Percentiles rank a stretch among this genome's conserved stretches.
These are phyloP conservation scores for Pseudogymnoascus sp. DNA, from an alignment of 2,329 filamentous ascomycete genomes.

Conservation along the genomic window DNA sequence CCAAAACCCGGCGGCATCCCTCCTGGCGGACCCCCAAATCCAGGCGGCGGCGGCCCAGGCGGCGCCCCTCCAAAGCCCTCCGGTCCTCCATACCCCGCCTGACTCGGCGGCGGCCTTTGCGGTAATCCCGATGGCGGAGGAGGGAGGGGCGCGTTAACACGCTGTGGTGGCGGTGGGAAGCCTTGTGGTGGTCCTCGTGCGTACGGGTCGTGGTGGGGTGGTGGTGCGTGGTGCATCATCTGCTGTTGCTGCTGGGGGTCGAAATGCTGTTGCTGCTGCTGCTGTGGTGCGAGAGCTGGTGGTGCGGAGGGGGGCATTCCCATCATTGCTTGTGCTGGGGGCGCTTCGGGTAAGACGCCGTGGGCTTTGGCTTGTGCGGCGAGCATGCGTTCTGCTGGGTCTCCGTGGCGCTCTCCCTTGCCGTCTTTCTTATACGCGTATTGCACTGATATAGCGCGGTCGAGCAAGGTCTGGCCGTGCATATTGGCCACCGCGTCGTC, in stretches of 20 bases:
- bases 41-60: slow-evolving; percentile 32
- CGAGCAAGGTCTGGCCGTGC: slow-evolving; percentile 94
- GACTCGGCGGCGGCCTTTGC: slow-evolving; percentile 60
- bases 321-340: slow-evolving; percentile 22
- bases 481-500: slow-evolving; percentile 87
- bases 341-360: slow-evolving; percentile 70
- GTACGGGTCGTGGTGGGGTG: slow-evolving; percentile 4
- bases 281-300: slow-evolving; percentile 34
- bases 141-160: slow-evolving; percentile 44
- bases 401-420: slow-evolving; percentile 91
- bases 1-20: slow-evolving; percentile 26
- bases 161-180: slow-evolving; percentile 26
- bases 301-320: slow-evolving; percentile 33
- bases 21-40: slow-evolving; percentile 31
- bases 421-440: slow-evolving; percentile 99
- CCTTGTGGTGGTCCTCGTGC: slow-evolving; percentile 18
- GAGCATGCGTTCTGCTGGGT: slow-evolving; percentile 84
- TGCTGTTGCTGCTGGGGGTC: slow-evolving; percentile 20
- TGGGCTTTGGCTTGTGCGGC: slow-evolving; percentile 90
- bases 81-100: slow-evolving; percentile 59
- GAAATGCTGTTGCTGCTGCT: slow-evolving; percentile 21
- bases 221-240: slow-evolving; percentile 15
- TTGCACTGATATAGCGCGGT: slow-evolving; percentile 92
- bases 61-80: slow-evolving; percentile 38
- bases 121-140: slow-evolving; percentile 47